Base-by-base conservation (phyloP, 2,329 filamentous ascomycete genomes). In the Pyricularia grisea region DNA sequence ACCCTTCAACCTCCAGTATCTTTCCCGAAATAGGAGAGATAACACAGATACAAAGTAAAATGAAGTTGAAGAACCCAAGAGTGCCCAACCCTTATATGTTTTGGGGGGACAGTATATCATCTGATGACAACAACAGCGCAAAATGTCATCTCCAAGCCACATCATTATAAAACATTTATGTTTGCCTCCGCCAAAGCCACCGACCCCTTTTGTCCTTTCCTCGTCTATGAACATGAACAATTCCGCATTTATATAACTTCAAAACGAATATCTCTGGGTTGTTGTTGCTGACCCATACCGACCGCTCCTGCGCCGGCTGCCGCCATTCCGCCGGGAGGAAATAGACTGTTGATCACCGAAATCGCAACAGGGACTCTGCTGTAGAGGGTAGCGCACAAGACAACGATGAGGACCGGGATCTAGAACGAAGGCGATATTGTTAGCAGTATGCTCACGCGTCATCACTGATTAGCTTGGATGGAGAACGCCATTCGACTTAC, bases 401-500 rank as follows among this genome's bases (percentile, higher is more conserved):
- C 68, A 30, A 66, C 64, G 20, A 66, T 50, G 4, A 69, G 64
- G 4, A 69, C 63, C 55, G 68, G 65, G 23, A 69, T 69, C 68
- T 69, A 30, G 27, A n/a, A 17, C 1, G 3, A 33, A 17, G 27
- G 23, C n/a, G 50, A 50, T 5, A 14, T 63, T 10, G 55, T 68
- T 33, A 64, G 55, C 20, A 64, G 17, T 11, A 30, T 23, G 17
- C 20, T 42, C 50, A 20, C 65, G 30, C 65, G n/a, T 27, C 17
- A 42, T 12, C 23, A 28, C n/a, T 61, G 7, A 17, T 14, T 17
- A 6, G 4, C 55, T 61, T 36, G 17, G 30, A 33, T 12, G 28
- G 33, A 67, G 25, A 42, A 27, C 9, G 23, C 42, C 42, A 25
- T 61, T 25, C 23, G 50, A 78, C 82, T 74, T 84, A 90, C 87